phyloP scores from a whole-genome alignment of 345 rosid genomes.

The Psidium friedrichsthalianum region DNA sequence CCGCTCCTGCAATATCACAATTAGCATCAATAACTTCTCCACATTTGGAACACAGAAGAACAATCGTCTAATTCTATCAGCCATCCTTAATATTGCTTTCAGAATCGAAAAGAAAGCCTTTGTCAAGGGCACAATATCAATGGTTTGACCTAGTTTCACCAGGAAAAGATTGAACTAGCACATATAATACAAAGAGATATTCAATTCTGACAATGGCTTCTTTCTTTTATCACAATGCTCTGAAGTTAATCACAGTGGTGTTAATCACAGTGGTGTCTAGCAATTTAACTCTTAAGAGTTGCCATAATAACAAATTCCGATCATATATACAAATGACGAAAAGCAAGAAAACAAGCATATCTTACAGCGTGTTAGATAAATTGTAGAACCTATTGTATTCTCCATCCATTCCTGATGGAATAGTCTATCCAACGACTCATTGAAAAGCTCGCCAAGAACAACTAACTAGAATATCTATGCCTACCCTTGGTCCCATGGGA shows the following conservation, averaged over 20 bases:
- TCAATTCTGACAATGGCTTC: neutral
- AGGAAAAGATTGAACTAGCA: neutral
- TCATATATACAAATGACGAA: neutral
- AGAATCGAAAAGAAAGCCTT: no score
- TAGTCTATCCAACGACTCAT: neutral
- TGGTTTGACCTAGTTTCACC: neutral
- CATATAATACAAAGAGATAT: neutral
- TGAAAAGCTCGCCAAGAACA: neutral
- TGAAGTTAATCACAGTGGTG: neutral
- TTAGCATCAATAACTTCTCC: neutral
- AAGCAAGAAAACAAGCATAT: neutral
- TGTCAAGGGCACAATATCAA: neutral
- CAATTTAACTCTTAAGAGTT: neutral
- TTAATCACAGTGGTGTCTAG: neutral
- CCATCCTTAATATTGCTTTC: no score
- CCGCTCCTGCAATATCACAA: constrained; percentile 58
- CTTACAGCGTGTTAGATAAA: neutral
- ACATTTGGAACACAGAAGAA: no score
- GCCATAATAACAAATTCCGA: neutral
- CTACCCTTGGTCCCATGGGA: neutral
- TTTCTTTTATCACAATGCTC: neutral
- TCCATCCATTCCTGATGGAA: neutral
- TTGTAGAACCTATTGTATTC: neutral
- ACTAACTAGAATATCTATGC: neutral
- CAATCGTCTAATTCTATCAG: no score